Evolutionary conservation across 768 basidiomycete species (phyloP), one percentile per base, ranked within the genome.

Genomic region (Leccinum boreale): DNA sequence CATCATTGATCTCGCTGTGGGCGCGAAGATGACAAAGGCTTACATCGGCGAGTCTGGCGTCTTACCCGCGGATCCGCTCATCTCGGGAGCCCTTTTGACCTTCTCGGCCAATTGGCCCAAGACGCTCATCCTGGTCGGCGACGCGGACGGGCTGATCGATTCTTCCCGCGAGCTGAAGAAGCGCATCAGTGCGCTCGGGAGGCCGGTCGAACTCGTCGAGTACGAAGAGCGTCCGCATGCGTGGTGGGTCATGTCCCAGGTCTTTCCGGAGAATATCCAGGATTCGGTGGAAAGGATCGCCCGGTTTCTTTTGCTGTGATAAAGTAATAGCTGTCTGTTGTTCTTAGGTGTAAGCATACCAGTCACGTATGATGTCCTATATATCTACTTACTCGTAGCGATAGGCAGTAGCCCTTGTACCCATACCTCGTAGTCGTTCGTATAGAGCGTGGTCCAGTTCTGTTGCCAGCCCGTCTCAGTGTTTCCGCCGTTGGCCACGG

Each of bases 191-290:
- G 53, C 53, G 2, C 9, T 31, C 1, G 31, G 36, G 5, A 45
- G 31, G 26, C 57, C 51, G 1, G 62, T 67, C 2, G 63, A 70
- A 14, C 58, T 70, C 23, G 50, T 71, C 15, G 70, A 70, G 35
- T 70, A 72, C 33, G 44, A 58, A 14, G 58, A 57, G 4, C 57
- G 58, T 15, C 65, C 67, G 2, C 68, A 71, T 58, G 58, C 14
- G 1, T 70, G 65, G 61, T 71, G 68, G 67, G 2, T 35, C 3
- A 11, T 69, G 46, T 17, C 56, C 2, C 35, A 58, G 1, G 15
- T 65, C 3, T 70, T 69, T 24, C 33, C 46, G 17, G 67, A 55
- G 21, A 51, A 58, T 6, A 12, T 64, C 6, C 54, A 45, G 5
- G 67, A 62, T 42, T 50, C 57, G 14, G 47, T 28, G 7, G 42